Evolutionary conservation across 768 basidiomycete species (phyloP), one percentile per base, ranked within the genome.

Genomic region (Pulveroboletus sp.): DNA sequence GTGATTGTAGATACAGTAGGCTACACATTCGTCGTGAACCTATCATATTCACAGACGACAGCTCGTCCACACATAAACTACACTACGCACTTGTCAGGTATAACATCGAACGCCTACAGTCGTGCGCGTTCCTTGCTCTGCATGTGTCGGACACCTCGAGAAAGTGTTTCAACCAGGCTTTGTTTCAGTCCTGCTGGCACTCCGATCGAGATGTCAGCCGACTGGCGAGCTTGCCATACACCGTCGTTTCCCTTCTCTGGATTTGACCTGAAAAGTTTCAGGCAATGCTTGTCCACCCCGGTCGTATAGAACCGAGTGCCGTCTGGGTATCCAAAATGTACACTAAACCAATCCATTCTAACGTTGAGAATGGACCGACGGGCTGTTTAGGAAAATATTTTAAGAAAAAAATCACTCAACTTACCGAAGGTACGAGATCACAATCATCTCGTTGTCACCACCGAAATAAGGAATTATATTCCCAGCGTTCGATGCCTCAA

Each of bases 181-280:
- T 47, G 55, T 52, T 40, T 61, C 33, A 32, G 46, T 33, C 15
- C 52, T 52, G 42, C 54, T 54, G 46, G 57, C 31, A 53, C 55
- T 5, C 61, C 61, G 26, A 62, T 51, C 3, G 61, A 59, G 8
- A 59, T 26, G 1, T 59, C 58, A 6, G 59, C 14, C 9, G 51
- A 53, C 18, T 43, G 47, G 21, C 46, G 46, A 26, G 50, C 7
- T 17, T 24, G 36, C 49, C 52, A 54, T 39, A 26, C 39, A 18
- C 50, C 53, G 17, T 60, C 54, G 1, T 49, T 47, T 8, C 56
- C 50, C 21, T 55, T 56, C 12, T 33, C 31, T 5, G 60, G 55
- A 28, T 63, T 63, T 10, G 58, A 52, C 32, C 43, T 43, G 31
- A 60, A 58, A 18, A 43, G 27, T n/a, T 50, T 39, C 8, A 60